phyloP scores from a whole-genome alignment of 2,329 filamentous ascomycete genomes.

The Dactylellina leptospora region DNA sequence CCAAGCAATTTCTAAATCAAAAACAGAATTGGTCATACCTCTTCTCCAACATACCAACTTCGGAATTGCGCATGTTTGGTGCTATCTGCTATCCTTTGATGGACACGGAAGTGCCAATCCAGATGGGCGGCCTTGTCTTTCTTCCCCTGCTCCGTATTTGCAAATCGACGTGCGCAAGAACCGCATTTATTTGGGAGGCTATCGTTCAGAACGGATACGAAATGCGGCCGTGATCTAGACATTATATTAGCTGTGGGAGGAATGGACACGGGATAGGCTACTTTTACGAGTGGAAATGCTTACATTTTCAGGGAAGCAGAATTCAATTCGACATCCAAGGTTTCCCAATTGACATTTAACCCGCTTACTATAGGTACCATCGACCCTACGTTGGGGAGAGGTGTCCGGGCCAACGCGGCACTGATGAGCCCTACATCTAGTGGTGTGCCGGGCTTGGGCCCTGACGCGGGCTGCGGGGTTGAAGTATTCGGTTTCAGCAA shows the following conservation, averaged over 20 bases:
- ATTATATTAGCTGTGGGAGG: too few species aligned
- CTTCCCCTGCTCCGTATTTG: constrained; percentile 77
- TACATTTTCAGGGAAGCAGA: constrained; percentile 43
- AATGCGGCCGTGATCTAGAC: constrained; percentile 77
- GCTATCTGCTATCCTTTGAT: constrained; percentile 85
- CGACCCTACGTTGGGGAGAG: constrained; percentile 61
- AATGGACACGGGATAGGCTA: too few species aligned
- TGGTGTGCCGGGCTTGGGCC: constrained; percentile 19
- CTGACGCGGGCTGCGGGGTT: constrained; percentile 21
- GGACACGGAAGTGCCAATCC: constrained; percentile 97
- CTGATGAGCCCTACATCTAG: constrained; percentile 32
- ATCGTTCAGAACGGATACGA: constrained; percentile 79
- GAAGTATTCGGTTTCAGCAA: constrained; percentile 27
- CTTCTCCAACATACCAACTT: constrained; percentile 92
- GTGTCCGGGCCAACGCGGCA: constrained; percentile 48
- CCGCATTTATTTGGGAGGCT: constrained; percentile 85
- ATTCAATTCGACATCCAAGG: constrained; percentile 30
- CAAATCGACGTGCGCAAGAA: constrained; percentile 89
- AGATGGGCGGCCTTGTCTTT: constrained; percentile 89
- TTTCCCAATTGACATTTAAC: constrained; percentile 59
- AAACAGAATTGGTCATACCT: constrained; percentile 66
- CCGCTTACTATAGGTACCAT: constrained; percentile 11
- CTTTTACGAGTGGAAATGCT: too few species aligned
- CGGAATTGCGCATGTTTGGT: constrained; percentile 87
- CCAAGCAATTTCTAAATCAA: too few species aligned